Conservation (phyloP, 306 rosid species). For the Rosa chinensis region DNA sequence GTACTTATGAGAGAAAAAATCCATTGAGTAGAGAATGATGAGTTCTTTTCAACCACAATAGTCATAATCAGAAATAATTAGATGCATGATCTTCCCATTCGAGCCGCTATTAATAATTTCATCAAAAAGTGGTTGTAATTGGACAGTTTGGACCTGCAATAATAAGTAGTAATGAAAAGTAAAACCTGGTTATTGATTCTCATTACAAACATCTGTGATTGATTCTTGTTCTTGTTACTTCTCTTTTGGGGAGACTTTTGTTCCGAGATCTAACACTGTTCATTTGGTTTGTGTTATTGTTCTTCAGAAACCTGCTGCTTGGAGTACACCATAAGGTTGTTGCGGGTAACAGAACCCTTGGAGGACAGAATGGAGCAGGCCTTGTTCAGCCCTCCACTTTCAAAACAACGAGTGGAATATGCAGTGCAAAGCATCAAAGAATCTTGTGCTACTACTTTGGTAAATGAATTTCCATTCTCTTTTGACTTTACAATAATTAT, state of each 20-base stretch:
- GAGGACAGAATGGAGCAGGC: constrained; percentile 99
- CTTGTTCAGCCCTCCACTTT: constrained; percentile 91
- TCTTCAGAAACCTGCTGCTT: constrained; percentile 56
- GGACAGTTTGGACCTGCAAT: neutral
- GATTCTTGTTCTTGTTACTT: neutral
- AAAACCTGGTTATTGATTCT: constrained; percentile 1
- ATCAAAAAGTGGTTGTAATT: neutral
- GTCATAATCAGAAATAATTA: constrained; percentile 8
- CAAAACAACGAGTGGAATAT: constrained; percentile 95
- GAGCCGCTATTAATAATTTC: neutral
- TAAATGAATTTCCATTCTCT: constrained; percentile 34
- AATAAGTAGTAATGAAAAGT: neutral
- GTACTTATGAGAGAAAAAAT: neutral
- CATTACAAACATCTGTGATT: neutral
- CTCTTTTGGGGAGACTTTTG: neutral
- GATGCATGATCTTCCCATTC: constrained; percentile 1
- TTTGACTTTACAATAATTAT: constrained; percentile 15
- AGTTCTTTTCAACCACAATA: neutral
- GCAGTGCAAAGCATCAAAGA: constrained; percentile 72
- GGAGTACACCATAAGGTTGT: constrained; percentile 61
- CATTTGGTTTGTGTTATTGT: constrained; percentile 1
- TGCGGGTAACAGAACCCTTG: constrained; percentile 69
- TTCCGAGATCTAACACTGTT: neutral
- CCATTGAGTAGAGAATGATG: neutral
- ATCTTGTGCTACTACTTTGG: constrained; percentile 74